Conservation (phyloP, 2,329 filamentous ascomycete genomes). For the Aspergillus sp. region DNA sequence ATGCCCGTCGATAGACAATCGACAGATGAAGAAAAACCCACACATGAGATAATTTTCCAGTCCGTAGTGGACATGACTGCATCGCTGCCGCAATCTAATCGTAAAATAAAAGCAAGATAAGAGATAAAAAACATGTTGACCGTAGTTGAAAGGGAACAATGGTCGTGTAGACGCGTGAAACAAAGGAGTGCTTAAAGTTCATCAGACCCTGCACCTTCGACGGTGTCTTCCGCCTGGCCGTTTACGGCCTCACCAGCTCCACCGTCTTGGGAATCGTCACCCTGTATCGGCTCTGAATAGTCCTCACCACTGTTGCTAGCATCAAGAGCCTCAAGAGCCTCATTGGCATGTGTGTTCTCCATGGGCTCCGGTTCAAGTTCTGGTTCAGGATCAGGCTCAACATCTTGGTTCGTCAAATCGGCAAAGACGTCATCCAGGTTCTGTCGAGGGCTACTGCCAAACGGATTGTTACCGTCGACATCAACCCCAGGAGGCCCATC, state of each 20-base stretch:
- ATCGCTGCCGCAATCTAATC: not conserved
- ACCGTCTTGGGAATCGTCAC: conserved; percentile 16
- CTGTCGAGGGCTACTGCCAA: conserved; percentile 36
- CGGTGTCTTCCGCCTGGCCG: conserved; percentile 14
- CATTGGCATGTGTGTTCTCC: conserved; percentile 44
- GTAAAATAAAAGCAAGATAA: conserved; percentile 4
- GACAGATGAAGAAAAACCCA: conserved; percentile 1
- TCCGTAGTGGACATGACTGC: too few species aligned
- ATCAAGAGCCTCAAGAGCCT: conserved; percentile 41
- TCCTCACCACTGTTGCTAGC: conserved; percentile 29
- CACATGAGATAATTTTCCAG: too few species aligned
- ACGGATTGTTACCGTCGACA: conserved; percentile 26
- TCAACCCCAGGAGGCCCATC: conserved; percentile 27
- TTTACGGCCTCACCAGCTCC: conserved; percentile 18
- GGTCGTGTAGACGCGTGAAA: not conserved
- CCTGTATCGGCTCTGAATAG: conserved; percentile 23
- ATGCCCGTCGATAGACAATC: conserved; percentile 1
- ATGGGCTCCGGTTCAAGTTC: conserved; percentile 26
- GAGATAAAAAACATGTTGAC: conserved; percentile 5
- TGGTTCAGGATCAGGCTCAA: conserved; percentile 25
- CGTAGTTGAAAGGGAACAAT: conserved; percentile 9
- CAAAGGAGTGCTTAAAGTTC: conserved; percentile 2
- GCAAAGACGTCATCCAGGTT: conserved; percentile 43
- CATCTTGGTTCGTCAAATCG: conserved; percentile 43
- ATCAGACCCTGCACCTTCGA: conserved; percentile 4